Conservation (phyloP, 371 early-diverging fungal species). For the Dinochytrium kinnereticum region DNA sequence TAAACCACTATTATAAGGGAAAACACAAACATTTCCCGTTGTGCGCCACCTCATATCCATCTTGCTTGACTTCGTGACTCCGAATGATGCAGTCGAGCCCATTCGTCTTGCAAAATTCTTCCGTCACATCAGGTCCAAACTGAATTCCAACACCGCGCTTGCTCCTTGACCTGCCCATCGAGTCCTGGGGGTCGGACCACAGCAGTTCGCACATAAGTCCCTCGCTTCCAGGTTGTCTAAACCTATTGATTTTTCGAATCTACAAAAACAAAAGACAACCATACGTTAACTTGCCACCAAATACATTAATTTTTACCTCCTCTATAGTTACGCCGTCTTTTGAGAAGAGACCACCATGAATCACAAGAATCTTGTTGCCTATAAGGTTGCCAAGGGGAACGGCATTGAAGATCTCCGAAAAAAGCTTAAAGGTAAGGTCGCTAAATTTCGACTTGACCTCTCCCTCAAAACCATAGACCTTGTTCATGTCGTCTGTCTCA, state of each 20-base stretch:
- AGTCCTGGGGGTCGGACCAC: conserved; percentile 95
- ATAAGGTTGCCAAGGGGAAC: conserved; percentile 94
- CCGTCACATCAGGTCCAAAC: conserved; percentile 98
- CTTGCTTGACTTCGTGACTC: conserved; percentile 95
- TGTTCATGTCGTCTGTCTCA: conserved; percentile 98
- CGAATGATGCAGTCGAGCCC: conserved; percentile 90
- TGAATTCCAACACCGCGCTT: conserved; percentile 95
- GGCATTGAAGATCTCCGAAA: conserved; percentile 93
- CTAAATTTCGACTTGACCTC: conserved; percentile 96
- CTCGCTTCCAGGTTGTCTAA: conserved; percentile 72
- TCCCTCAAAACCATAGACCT: conserved; percentile 98
- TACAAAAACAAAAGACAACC: too few relatives aligned
- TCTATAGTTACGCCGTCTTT: conserved; percentile 91
- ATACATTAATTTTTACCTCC: conserved; percentile 60
- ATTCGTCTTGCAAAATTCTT: conserved; percentile 86
- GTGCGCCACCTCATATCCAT: conserved; percentile 94
- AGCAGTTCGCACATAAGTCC: conserved; percentile 92
- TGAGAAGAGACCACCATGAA: conserved; percentile 98
- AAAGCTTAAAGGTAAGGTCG: conserved; percentile 86
- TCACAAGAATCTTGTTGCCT: conserved; percentile 90
- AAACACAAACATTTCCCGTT: conserved; percentile 87
- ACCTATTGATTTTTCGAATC: conserved; percentile 86
- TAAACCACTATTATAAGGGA: too few relatives aligned
- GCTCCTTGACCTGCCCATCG: conserved; percentile 78
- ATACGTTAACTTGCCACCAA: too few relatives aligned